Conservation (phyloP, 768 basidiomycete genomes). For the Amanita inopinata region DNA sequence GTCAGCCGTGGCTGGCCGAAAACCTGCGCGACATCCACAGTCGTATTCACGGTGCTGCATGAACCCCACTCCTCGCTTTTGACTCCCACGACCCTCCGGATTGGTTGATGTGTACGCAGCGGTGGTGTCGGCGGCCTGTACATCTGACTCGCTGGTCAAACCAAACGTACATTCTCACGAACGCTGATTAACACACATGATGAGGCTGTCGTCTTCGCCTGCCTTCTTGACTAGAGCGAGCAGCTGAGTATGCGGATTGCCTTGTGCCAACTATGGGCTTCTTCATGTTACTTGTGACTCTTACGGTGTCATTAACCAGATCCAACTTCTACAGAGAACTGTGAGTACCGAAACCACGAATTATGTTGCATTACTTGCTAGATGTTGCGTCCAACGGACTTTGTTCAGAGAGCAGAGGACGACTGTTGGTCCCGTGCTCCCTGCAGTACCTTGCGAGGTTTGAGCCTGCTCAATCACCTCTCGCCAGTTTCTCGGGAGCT, state of each 20-base stretch:
- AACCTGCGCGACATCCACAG: not conserved
- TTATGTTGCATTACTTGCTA: not conserved
- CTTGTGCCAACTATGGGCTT: not conserved
- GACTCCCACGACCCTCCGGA: not conserved
- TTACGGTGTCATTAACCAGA: too few species aligned
- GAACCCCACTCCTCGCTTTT: not conserved
- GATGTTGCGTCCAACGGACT: too few species aligned
- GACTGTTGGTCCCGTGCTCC: too few species aligned
- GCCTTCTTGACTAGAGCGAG: constrained; percentile 1
- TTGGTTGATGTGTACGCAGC: not conserved
- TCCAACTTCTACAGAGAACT: too few species aligned
- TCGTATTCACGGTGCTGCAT: not conserved
- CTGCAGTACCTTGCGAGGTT: constrained; percentile 7
- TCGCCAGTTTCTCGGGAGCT: constrained; percentile 26
- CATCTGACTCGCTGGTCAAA: not conserved
- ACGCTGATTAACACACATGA: not conserved
- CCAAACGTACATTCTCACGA: not conserved
- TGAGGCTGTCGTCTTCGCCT: constrained; percentile 1
- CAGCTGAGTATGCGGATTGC: constrained; percentile 1
- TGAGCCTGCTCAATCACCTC: constrained; percentile 18
- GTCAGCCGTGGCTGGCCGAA: not conserved
- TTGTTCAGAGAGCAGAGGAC: too few species aligned
- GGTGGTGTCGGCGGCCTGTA: constrained; percentile 8
- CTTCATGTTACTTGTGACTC: not conserved
- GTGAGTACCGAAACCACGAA: too few species aligned